Conservation (phyloP, 139 green algal genomes). For the Pycnococcus provasolii region DNA sequence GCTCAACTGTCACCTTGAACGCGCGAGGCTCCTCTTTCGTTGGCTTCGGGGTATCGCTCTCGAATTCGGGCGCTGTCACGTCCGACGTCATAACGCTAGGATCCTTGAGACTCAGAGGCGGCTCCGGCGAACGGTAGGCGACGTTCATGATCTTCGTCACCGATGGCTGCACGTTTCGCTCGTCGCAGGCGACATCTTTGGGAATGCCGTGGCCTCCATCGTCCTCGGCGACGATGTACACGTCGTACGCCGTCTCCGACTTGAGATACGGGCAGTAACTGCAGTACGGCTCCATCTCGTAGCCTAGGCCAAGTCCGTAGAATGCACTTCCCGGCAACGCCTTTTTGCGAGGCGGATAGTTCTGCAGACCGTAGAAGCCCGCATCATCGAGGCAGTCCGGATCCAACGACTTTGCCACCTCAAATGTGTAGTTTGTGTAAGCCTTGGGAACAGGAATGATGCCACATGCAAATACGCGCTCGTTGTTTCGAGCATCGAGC, state of each 20-base stretch:
- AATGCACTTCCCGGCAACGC: background rate
- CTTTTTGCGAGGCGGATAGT: no score
- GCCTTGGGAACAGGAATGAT: background rate
- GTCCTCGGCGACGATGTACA: slow-evolving; percentile 14
- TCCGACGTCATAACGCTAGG: background rate
- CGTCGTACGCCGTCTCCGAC: slow-evolving; percentile 7
- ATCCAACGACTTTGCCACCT: background rate
- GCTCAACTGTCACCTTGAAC: background rate
- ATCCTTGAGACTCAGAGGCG: background rate
- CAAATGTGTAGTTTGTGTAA: background rate
- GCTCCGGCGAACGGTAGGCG: background rate
- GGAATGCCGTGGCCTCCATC: slow-evolving; percentile 9
- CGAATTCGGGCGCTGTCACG: slow-evolving; percentile 6
- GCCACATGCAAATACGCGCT: background rate
- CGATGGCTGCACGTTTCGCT: background rate
- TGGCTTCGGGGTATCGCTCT: background rate
- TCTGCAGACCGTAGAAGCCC: background rate
- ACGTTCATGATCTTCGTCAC: background rate
- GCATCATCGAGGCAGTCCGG: background rate
- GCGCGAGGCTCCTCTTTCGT: background rate
- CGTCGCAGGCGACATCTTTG: background rate
- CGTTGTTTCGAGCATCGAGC: no score
- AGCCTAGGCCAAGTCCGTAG: background rate
- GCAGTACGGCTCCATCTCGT: slow-evolving; percentile 5
- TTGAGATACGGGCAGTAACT: background rate